phyloP scores from a whole-genome alignment of 257 asterid species.

The Osmanthus fragrans region DNA sequence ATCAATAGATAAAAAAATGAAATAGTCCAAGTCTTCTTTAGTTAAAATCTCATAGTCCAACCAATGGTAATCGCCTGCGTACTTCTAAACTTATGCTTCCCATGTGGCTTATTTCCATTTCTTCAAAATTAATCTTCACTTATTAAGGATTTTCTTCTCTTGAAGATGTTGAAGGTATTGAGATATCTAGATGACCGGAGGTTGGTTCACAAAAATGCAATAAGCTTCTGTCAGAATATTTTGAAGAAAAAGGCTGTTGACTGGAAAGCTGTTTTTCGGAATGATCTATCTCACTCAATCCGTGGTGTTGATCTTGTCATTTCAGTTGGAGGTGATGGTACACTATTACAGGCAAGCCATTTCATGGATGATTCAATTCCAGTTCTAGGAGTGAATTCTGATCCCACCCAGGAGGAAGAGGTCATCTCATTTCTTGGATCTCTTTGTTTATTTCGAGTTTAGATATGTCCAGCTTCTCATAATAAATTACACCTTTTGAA shows the following conservation, averaged over 20 bases:
- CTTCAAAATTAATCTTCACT: not conserved
- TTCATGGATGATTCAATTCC: conserved; percentile 76
- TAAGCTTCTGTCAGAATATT: conserved; percentile 71
- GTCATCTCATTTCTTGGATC: conserved; percentile 36
- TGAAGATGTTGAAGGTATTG: conserved; percentile 51
- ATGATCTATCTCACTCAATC: conserved; percentile 56
- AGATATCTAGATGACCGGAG: conserved; percentile 59
- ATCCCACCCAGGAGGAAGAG: conserved; percentile 84
- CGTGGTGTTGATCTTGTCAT: conserved; percentile 79
- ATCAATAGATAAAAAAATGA: not conserved
- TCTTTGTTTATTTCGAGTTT: conserved; percentile 1
- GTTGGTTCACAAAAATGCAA: conserved; percentile 67
- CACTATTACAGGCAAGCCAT: conserved; percentile 85
- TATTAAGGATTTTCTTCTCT: conserved; percentile 1
- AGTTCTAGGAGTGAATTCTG: conserved; percentile 88
- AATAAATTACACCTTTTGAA: not conserved
- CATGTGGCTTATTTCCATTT: not conserved
- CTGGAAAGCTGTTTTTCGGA: conserved; percentile 62
- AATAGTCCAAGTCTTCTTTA: too few relatives aligned
- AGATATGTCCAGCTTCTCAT: not conserved
- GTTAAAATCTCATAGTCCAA: not conserved
- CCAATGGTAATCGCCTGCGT: not conserved
- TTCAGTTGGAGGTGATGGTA: conserved; percentile 93
- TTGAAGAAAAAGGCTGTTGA: conserved; percentile 59
- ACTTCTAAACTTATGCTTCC: not conserved